These are phyloP conservation scores for Podospora fimiseda DNA, from an alignment of 495 filamentous ascomycete species.

Conservation along the genomic window DNA sequence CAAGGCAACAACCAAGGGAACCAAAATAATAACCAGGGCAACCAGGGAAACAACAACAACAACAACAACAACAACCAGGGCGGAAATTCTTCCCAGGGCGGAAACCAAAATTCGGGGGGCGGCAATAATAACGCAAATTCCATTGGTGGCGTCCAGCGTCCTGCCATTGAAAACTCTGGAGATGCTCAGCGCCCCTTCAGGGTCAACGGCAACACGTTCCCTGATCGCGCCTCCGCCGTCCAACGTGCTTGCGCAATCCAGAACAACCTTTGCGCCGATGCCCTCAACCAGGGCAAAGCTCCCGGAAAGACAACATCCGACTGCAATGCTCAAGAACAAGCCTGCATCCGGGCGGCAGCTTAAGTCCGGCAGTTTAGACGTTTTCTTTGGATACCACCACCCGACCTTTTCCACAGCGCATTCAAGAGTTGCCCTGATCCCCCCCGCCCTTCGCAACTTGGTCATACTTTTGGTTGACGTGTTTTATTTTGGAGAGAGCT, in stretches of 20 bases:
- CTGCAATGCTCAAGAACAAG: slow-evolving; percentile 39
- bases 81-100: slow-evolving; percentile 6
- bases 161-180: slow-evolving; percentile 33
- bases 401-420: background rate
- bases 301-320: slow-evolving; percentile 30
- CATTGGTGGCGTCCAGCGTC: slow-evolving; percentile 30
- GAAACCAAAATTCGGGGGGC: background rate
- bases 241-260: slow-evolving; percentile 42
- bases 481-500: too few species aligned
- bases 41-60: background rate
- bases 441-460: too few species aligned
- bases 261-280: slow-evolving; percentile 46
- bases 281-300: slow-evolving; percentile 33
- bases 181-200: slow-evolving; percentile 40
- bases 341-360: slow-evolving; percentile 24
- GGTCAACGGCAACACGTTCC: slow-evolving; percentile 48
- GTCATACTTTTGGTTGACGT: too few species aligned
- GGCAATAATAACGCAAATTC: slow-evolving; percentile 9
- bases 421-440: background rate
- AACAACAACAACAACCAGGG: slow-evolving; percentile 9
- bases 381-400: background rate
- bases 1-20: slow-evolving; percentile 1
- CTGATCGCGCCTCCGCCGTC: slow-evolving; percentile 34
- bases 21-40: slow-evolving; percentile 9
- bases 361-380: slow-evolving; percentile 1